Evolutionary conservation across 2,329 filamentous ascomycete species (phyloP), one percentile per base, ranked within the genome.

Genomic region (Fusarium papillatum): DNA sequence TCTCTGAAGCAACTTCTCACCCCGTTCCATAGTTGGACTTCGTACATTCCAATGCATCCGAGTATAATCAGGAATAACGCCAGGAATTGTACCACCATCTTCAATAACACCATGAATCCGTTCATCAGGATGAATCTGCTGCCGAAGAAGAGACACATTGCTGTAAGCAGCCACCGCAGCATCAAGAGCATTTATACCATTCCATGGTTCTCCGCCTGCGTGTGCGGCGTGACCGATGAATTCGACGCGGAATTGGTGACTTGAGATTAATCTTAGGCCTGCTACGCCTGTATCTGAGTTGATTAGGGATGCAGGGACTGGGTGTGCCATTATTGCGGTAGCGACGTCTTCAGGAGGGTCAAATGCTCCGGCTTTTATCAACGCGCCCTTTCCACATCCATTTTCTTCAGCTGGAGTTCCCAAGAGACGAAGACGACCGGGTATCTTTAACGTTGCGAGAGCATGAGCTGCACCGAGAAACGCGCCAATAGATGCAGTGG

Each of bases 371-470:
- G 83, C 83, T 34, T 85, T 53, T 46, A 88, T 79, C 2, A 87
- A 80, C 65, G 82, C 85, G 69, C 87, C 86, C 80, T 89, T 90
- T 39, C 87, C 87, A 19, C 87, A 87, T 11, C 86, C 85, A 19
- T 86, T 86, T 81, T 90, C 88, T 79, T 90, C 88, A 10, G 87
- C 88, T 0, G 88, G 88, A 0, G 88, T 90, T 26, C 88, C 88
- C 46, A 89, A 85, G 39, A 90, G 78, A 11, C 87, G 81, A 10
- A 74, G 8, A 13, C 69, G 71, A 7, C 71, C 71, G 5, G 62
- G 48, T 8, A 74, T 69, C 17, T 68, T 66, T 1, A 34, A 88
- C 79, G 83, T 77, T 26, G 81, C 83, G 67, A 90, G 81, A 4
- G 86, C 79, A 34, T 86, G 81, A 0, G 86, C 87, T 0, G 88